These are phyloP conservation scores for Hyphodiscus hymeniophilus DNA, from an alignment of 495 filamentous ascomycete species.

Conservation along the genomic window DNA sequence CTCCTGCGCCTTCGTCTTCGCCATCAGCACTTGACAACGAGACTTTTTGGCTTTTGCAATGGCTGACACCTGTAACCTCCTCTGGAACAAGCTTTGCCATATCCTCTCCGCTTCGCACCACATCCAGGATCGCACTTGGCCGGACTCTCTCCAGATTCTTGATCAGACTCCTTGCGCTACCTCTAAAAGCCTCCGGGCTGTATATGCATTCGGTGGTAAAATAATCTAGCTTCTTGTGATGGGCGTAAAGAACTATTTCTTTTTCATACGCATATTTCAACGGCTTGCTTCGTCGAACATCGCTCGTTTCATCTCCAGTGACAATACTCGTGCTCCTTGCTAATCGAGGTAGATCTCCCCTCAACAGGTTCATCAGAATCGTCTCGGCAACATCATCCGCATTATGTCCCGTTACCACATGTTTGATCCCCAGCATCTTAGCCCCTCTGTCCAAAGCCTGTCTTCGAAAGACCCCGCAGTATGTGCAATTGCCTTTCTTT, in stretches of 20 bases:
- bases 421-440: constrained; percentile 75
- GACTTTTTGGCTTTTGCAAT: constrained; percentile 26
- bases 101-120: constrained; percentile 91
- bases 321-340: constrained; percentile 89
- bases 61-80: constrained; percentile 29
- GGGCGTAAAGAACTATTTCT: constrained; percentile 95
- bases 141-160: constrained; percentile 91
- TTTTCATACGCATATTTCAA: constrained; percentile 98
- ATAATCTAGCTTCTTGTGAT: constrained; percentile 93
- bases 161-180: constrained; percentile 82
- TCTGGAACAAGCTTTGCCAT: constrained; percentile 82
- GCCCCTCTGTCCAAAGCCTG: constrained; percentile 93
- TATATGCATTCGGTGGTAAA: constrained; percentile 99
- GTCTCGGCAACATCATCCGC: constrained; percentile 98
- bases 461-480: constrained; percentile 92
- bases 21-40: constrained; percentile 27
- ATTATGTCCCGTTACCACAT: constrained; percentile 97
- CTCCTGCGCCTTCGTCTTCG: constrained; percentile 55
- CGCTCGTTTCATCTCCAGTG: constrained; percentile 62
- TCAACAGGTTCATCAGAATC: constrained; percentile 91
- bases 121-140: constrained; percentile 88
- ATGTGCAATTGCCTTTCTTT: constrained; percentile 98
- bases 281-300: constrained; percentile 89
- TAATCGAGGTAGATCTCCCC: constrained; percentile 82
- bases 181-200: constrained; percentile 95